Base-by-base conservation (phyloP, 345 rosid species). In the Syzygium aromaticum region DNA sequence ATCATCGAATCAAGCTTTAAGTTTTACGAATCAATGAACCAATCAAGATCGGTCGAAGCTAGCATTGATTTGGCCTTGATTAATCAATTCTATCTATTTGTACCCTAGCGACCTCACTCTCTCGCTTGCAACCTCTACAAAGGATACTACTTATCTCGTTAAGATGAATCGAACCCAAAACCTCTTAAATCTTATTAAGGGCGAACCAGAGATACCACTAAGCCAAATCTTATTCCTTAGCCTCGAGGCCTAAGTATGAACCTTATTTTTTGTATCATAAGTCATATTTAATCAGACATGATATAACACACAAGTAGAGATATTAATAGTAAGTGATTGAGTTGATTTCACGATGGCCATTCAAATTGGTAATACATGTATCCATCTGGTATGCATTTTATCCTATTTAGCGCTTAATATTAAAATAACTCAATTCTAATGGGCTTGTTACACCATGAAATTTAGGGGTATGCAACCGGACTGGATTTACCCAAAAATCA, bases 161-260 rank as follows among this genome's bases (percentile, higher is more conserved):
- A 3, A 19, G 0, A 17, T 0, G 19, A 33, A 67, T 33, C 6
- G 0, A 33, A 67, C 22, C 19, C 13, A 17, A 67, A 67, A 19
- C 2, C 5, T 17, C 46, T 8, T 33, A 9, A 67, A 67, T 33
- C 3, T 33, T 17, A 33, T 8, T 3, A 67, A 33, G 0, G 3
- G 1, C 1, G 0, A 33, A 33, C 1, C 11, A 13, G 2, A 33
- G 17, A 64, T 0, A 7, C 0, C 6, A 0, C 0, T 0, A 1
- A 64, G 11, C 30, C 5, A 30, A 63, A 1, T 6, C 3, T 64
- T 0, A 28, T 64, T 15, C 1, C 11, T 64, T 30, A 7, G 4
- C 0, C 0, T 7, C 1, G 30, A 17, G 1, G 7, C 10, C 13
- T 1, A 67, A 33, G 46, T 17, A 67, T 5, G 1, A 1, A 33